Base-by-base conservation (phyloP, 2,329 filamentous ascomycete species). In the Fusarium neocosmosporiellum region DNA sequence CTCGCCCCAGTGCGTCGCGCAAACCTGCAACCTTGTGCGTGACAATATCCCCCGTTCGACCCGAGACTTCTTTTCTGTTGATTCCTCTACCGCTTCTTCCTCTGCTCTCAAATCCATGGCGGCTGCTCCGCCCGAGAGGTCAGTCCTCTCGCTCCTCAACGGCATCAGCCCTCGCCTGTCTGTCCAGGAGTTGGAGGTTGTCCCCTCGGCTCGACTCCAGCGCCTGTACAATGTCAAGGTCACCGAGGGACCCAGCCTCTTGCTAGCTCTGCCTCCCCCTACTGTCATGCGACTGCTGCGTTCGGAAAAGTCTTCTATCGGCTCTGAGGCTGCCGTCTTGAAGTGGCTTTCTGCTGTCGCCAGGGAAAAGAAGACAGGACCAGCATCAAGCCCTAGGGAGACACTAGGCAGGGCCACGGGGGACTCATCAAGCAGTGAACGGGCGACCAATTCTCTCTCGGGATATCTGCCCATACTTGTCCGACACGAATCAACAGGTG, bases 251-350 rank as follows among this genome's bases (percentile, higher is more conserved):
- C 81, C 81, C 18, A 78, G 73, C 11, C 74, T 88, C 27, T 67
- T 84, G 31, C 80, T 88, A 43, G 81, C 83, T 37, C 74, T 87
- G 5, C 78, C 85, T n/a, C 85, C 85, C 8, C 78, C 81, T 37
- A 72, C 81, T n/a, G 80, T 83, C 66, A 77, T 83, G 58, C 83
- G 83, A 62, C 79, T 87, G 31, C 79, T 89, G 34, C 83, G 87
- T 33, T 85, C 80, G 57, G 87, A 89, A 74, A 82, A 83, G 55
- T 81, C 78, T 37, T 81, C 84, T 46, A 79, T 86, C 57, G 76
- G 79, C 27, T 84, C 86, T 24, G 87, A 89, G 71, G 84, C 84
- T 11, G 76, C 81, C 10, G 72, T 87, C 3, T 73, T 88, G 39
- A 79, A 77, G 61, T 89, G 86, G 86, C 78, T 88, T 22, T 78